phyloP scores from a whole-genome alignment of 2,329 filamentous ascomycete genomes.

The Eutypa lata region DNA sequence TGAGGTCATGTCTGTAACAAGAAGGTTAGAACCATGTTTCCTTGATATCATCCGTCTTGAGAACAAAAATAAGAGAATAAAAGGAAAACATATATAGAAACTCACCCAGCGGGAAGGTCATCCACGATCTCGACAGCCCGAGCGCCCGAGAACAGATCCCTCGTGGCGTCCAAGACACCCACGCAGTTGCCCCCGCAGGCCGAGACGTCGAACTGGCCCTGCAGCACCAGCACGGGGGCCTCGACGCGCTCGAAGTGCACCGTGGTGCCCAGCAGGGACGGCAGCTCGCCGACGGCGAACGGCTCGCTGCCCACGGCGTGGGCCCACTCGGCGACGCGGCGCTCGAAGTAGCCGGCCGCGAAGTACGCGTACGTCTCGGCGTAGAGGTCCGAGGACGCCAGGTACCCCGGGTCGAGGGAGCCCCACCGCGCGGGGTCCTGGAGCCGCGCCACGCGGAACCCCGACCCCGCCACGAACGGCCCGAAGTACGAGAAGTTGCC shows the following conservation, averaged over 20 bases:
- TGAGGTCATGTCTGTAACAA: constrained; percentile 23
- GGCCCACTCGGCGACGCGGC: constrained; percentile 24
- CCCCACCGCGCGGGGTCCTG: constrained; percentile 24
- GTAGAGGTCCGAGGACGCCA: constrained; percentile 23
- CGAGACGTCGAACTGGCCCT: constrained; percentile 26
- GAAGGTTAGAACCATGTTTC: not conserved
- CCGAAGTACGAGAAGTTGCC: constrained; percentile 23
- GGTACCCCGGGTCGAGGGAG: constrained; percentile 20
- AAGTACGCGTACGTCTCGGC: constrained; percentile 26
- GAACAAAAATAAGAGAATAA: not conserved
- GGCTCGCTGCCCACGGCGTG: constrained; percentile 24
- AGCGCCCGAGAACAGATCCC: constrained; percentile 15
- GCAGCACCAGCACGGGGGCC: constrained; percentile 23
- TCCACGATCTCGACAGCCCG: constrained; percentile 23
- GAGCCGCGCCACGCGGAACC: constrained; percentile 22
- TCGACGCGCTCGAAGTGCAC: constrained; percentile 17
- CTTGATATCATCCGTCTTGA: not conserved
- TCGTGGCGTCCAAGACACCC: constrained; percentile 17
- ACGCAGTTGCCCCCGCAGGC: constrained; percentile 28
- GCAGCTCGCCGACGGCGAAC: constrained; percentile 27
- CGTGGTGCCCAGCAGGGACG: constrained; percentile 20
- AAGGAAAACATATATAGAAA: not conserved
- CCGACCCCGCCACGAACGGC: constrained; percentile 24
- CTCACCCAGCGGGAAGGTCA: constrained; percentile 26
- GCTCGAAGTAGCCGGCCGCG: constrained; percentile 21